Base-by-base conservation (phyloP, 1,284 basidiomycete genomes). In the Rhodotorula mucilaginosa region DNA sequence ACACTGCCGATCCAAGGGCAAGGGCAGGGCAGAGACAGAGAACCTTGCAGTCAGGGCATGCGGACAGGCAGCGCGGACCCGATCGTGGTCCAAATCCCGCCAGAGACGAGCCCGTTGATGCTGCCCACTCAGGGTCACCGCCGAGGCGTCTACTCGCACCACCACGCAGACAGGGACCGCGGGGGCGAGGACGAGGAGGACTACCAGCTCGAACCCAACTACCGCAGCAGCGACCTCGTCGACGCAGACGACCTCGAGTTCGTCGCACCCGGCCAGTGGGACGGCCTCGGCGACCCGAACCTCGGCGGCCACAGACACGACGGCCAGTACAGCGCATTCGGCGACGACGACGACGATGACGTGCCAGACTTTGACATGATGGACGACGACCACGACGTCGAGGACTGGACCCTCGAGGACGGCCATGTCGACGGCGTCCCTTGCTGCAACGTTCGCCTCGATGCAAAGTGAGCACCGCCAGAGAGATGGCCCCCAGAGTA, bases 351-450 rank as follows among this genome's bases (percentile, higher is more conserved):
- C 39, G 65, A 64, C n/a, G 61, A 65, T 44, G 51, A 63, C 5
- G 48, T 44, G 19, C 51, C 52, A 31, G 64, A 47, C 29, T 58
- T 60, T n/a, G 61, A 59, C 60, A 56, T 56, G 26, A 52, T 52
- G 31, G 64, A 61, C 49, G 64, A 61, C 54, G 77, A 76, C 59
- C 64, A 65, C 19, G 65, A 69, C 60, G 57, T 75, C 34, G 72
- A 75, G n/a, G 74, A 75, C 63, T 75, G 72, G 68, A 64, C 63
- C 13, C 70, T 75, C 51, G 74, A 75, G 58, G 73, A 76, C 58
- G 74, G 75, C 5, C 78, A 79, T 64, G 69, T 78, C 29, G 68
- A 71, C 8, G 77, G 77, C 15, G 72, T 79, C 1, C 76, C 78
- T 2, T 64, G 69, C 34, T 68, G 69, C 54, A 73, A 74, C 54